Conservation (phyloP, 768 basidiomycete genomes). For the Amanita molliuscula region DNA sequence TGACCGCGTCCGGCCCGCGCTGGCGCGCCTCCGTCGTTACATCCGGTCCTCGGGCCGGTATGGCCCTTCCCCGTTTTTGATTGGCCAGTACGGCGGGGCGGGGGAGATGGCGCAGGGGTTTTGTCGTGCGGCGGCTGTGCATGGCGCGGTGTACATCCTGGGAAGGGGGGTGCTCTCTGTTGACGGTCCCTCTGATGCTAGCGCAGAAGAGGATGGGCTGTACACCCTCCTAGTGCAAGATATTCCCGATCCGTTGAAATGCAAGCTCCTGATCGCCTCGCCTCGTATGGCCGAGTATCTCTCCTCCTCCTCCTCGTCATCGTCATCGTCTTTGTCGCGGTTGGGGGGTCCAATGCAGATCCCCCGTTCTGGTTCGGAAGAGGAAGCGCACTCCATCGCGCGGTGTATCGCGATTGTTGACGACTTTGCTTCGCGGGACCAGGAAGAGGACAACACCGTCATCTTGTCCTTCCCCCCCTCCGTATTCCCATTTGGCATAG, state of each 20-base stretch:
- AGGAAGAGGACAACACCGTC: slow-evolving; percentile 47
- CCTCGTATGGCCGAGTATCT: slow-evolving; percentile 22
- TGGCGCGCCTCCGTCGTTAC: slow-evolving; percentile 64
- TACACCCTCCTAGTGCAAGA: slow-evolving; percentile 47
- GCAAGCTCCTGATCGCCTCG: slow-evolving; percentile 46
- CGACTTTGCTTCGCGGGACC: slow-evolving; percentile 22
- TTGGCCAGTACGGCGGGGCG: slow-evolving; percentile 94
- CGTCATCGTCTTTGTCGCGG: neutral
- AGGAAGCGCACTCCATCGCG: slow-evolving; percentile 22
- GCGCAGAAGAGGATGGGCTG: slow-evolving; percentile 9
- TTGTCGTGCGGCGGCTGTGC: slow-evolving; percentile 78
- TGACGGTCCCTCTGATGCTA: slow-evolving; percentile 4
- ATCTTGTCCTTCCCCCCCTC: slow-evolving; percentile 70
- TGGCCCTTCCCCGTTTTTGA: slow-evolving; percentile 71
- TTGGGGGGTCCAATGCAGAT: slow-evolving; percentile 11
- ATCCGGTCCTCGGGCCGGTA: slow-evolving; percentile 78
- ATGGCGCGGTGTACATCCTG: slow-evolving; percentile 64
- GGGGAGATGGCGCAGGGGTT: slow-evolving; percentile 93
- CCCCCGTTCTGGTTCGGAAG: slow-evolving; percentile 1
- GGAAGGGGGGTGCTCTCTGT: slow-evolving; percentile 35
- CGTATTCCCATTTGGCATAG: slow-evolving; percentile 31
- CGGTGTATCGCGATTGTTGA: slow-evolving; percentile 45
- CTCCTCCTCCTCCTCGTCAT: slow-evolving; percentile 8
- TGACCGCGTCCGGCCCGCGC: slow-evolving; percentile 42
- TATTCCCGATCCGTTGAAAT: slow-evolving; percentile 47